Percentiles rank a stretch among this genome's conserved stretches.
Evolutionary conservation across 225 moss, liverwort and hornwort species (phyloP).

Genomic region (Lunularia cruciata): DNA sequence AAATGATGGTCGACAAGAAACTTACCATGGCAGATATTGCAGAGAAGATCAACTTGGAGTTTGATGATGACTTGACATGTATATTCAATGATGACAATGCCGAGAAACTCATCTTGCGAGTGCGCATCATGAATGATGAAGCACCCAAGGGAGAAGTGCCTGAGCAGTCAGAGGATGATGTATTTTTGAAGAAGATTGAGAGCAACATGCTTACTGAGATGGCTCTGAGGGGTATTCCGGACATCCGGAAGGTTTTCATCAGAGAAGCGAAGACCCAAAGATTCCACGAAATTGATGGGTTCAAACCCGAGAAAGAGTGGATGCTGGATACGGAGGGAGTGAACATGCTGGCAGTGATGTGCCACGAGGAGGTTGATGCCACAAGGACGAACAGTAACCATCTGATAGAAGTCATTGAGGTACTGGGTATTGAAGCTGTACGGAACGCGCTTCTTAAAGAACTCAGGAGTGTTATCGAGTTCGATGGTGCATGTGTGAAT

Average conservation of each 20-base stretch:
- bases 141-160: constrained; percentile 86
- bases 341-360: constrained; percentile 99
- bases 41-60: constrained; percentile 94
- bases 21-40: constrained; percentile 98
- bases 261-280: constrained; percentile 87
- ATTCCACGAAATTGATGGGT: constrained; percentile 81
- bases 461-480: constrained; percentile 89
- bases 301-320: constrained; percentile 94
- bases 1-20: constrained; percentile 99
- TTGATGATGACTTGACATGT: constrained; percentile 94
- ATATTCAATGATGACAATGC: constrained; percentile 98
- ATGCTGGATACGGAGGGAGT: constrained; percentile 99
- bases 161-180: constrained; percentile 96
- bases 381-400: constrained; percentile 96
- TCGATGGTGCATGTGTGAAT: constrained; percentile 97
- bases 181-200: constrained; percentile 96
- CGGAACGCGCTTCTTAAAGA: constrained; percentile 88
- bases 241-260: constrained; percentile 94
- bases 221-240: constrained; percentile 91
- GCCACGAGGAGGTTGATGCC: constrained; percentile 98
- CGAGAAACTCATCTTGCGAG: constrained; percentile 93
- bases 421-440: constrained; percentile 96
- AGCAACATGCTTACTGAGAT: constrained; percentile 99
- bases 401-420: constrained; percentile 98
- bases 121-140: constrained; percentile 98